phyloP scores from a whole-genome alignment of 306 rosid species.

The Cucurbita argyrosperma region DNA sequence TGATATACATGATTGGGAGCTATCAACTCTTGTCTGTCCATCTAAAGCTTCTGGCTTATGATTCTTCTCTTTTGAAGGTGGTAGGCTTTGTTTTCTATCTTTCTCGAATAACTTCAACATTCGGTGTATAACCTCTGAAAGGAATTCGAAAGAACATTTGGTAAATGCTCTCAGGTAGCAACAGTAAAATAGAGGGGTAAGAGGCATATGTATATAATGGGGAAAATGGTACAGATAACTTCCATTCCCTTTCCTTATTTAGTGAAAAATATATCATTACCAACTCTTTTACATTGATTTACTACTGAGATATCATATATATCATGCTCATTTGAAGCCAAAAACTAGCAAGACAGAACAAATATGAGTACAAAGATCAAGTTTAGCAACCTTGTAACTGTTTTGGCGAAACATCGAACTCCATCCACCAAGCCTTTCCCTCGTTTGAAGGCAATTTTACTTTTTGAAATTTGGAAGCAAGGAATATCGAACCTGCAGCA shows the following conservation, averaged over 20 bases:
- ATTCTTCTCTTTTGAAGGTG: slow-evolving; percentile 5
- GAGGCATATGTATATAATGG: background rate
- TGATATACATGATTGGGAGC: slow-evolving; percentile 25
- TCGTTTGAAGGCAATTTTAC: slow-evolving; percentile 29
- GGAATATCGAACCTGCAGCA: slow-evolving; percentile 40
- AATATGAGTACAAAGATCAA: background rate
- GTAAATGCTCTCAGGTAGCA: background rate
- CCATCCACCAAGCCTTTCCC: slow-evolving; percentile 37
- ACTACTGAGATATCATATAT: background rate
- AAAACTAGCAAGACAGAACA: background rate
- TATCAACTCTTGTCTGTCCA: slow-evolving; percentile 11
- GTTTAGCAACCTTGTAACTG: slow-evolving; percentile 24
- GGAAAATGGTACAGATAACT: background rate
- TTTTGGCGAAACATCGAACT: slow-evolving; percentile 31
- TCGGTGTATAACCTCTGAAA: slow-evolving; percentile 28
- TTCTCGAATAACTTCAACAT: slow-evolving; percentile 26
- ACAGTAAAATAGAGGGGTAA: background rate
- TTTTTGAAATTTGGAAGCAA: slow-evolving; percentile 33
- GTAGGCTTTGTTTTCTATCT: slow-evolving; percentile 9
- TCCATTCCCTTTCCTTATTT: background rate
- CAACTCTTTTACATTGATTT: background rate
- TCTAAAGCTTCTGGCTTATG: slow-evolving; percentile 10
- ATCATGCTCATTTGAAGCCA: background rate
- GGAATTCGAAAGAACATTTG: background rate
- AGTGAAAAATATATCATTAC: background rate